These are phyloP conservation scores for Pestalotiopsis sp. DNA, from an alignment of 2,329 filamentous ascomycete species.

Conservation along the genomic window DNA sequence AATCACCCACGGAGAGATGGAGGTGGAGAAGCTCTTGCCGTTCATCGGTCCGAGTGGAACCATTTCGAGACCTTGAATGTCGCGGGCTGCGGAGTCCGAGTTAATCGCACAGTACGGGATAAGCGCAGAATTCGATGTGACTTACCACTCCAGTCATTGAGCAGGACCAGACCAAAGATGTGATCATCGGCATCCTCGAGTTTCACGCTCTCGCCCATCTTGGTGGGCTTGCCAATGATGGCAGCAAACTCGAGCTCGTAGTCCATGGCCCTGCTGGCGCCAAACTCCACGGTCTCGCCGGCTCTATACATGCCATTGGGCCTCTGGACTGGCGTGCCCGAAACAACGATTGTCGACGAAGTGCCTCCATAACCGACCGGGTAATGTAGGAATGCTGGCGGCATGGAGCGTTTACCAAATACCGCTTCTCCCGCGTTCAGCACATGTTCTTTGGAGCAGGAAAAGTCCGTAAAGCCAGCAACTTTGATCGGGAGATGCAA, in stretches of 20 bases:
- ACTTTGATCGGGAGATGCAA: slow-evolving; percentile 59
- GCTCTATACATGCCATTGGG: slow-evolving; percentile 24
- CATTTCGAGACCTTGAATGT: slow-evolving; percentile 66
- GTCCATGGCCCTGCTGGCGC: slow-evolving; percentile 37
- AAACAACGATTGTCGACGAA: slow-evolving; percentile 24
- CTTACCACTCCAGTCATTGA: slow-evolving; percentile 62
- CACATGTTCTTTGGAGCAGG: slow-evolving; percentile 54
- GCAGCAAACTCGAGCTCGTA: slow-evolving; percentile 48
- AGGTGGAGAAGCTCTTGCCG: slow-evolving; percentile 62
- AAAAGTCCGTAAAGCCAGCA: slow-evolving; percentile 62
- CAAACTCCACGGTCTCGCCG: slow-evolving; percentile 21
- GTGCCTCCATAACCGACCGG: slow-evolving; percentile 23
- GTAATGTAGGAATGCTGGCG: slow-evolving; percentile 21
- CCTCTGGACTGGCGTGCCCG: slow-evolving; percentile 26
- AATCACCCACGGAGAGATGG: slow-evolving; percentile 64
- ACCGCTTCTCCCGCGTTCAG: slow-evolving; percentile 45
- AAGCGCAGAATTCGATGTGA: slow-evolving; percentile 8
- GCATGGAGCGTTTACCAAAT: slow-evolving; percentile 21
- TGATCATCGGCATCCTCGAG: slow-evolving; percentile 56
- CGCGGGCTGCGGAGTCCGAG: slow-evolving; percentile 43
- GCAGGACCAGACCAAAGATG: slow-evolving; percentile 63
- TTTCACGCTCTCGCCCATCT: slow-evolving; percentile 36
- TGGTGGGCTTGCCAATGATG: slow-evolving; percentile 43
- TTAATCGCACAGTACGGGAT: neutral
- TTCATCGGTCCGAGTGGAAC: slow-evolving; percentile 62